phyloP scores from a whole-genome alignment of 106 monocot species.

The Apostasia ramifera region DNA sequence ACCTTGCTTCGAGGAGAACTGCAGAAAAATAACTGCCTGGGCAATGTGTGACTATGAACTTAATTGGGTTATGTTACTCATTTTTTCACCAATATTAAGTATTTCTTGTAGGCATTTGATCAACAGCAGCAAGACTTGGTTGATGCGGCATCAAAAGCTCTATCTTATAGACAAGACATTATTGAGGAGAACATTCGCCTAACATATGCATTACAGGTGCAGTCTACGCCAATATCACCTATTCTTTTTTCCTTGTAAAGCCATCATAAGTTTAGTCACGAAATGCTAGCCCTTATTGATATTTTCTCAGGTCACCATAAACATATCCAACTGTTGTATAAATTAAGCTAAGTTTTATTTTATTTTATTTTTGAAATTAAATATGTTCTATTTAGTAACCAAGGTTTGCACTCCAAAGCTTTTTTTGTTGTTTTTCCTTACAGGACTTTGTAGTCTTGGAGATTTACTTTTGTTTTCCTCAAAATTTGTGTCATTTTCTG shows the following conservation, averaged over 20 bases:
- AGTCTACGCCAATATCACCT: conserved; percentile 4
- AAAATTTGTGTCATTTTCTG: not conserved
- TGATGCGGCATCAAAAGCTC: conserved; percentile 93
- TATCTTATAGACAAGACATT: conserved; percentile 96
- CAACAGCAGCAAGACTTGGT: conserved; percentile 95
- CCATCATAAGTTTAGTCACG: no score
- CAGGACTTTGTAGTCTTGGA: not conserved
- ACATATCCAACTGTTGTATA: no score
- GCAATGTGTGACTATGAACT: not conserved
- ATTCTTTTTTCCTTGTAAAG: not conserved
- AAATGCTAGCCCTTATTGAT: no score
- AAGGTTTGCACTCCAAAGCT: not conserved
- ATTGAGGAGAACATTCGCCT: conserved; percentile 95
- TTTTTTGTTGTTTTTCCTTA: not conserved
- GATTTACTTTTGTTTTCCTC: not conserved
- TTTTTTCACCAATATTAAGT: not conserved
- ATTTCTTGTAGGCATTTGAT: conserved; percentile 79
- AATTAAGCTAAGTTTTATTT: no score
- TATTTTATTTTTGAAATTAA: not conserved
- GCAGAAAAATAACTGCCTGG: not conserved
- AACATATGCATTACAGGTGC: conserved; percentile 85
- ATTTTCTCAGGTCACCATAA: not conserved
- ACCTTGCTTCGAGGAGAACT: not conserved
- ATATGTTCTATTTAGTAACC: not conserved
- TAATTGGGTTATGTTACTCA: not conserved